A percentile compares a stretch with the other conserved stretches of the same genome.
Conservation (phyloP, 306 rosid genomes). For the Fragaria iinumae region DNA sequence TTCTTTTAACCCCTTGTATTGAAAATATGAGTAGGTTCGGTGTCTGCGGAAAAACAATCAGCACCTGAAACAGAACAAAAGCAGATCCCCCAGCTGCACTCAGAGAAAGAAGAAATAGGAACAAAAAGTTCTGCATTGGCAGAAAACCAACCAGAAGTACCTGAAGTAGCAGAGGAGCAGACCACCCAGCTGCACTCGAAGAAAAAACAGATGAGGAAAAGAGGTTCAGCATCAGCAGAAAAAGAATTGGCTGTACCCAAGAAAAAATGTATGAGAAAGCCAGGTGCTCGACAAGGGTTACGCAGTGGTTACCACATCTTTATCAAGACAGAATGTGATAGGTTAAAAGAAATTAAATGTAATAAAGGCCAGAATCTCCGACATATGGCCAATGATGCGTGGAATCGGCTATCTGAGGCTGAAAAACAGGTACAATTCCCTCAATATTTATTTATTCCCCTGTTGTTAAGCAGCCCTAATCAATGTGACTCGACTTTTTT, state of each 20-base stretch:
- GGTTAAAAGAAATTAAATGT: constrained; percentile 8
- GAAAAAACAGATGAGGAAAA: constrained; percentile 11
- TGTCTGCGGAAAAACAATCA: neutral
- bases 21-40: constrained; percentile 8
- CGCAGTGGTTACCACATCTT: constrained; percentile 33
- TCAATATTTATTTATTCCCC: neutral
- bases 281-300: constrained; percentile 8
- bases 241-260: neutral
- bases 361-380: constrained; percentile 16
- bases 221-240: neutral
- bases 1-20: neutral
- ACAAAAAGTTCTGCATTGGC: neutral
- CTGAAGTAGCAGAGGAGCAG: constrained; percentile 13
- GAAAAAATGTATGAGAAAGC: neutral
- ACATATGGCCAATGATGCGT: constrained; percentile 22
- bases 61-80: constrained; percentile 14
- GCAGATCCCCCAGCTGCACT: constrained; percentile 13
- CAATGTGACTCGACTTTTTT: neutral
- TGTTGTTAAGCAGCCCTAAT: neutral
- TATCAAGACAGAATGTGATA: constrained; percentile 29
- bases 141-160: neutral
- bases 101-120: constrained; percentile 6
- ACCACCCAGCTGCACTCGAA: constrained; percentile 16
- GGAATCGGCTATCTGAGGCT: constrained; percentile 27
- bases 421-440: constrained; percentile 22